Conservation (phyloP, 805 yeast genomes). For the Lipomyces orientalis region DNA sequence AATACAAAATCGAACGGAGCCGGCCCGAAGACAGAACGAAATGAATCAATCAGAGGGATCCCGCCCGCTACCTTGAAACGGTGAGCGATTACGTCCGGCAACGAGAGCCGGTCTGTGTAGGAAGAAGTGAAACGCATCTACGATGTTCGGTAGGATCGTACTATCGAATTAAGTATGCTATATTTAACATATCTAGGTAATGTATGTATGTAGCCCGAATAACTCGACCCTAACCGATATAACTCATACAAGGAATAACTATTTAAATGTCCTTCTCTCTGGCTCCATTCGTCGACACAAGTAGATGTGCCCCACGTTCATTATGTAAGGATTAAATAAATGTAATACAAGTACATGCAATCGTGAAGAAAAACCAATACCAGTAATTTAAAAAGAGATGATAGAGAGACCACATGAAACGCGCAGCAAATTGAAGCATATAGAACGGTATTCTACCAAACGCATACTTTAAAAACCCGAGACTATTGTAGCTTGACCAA, state of each 20-base stretch:
- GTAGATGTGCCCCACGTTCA: background rate
- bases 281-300: background rate
- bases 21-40: too few relatives aligned
- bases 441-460: background rate
- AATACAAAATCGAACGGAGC: too few relatives aligned
- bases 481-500: background rate
- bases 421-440: background rate
- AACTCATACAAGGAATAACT: background rate
- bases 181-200: too few relatives aligned
- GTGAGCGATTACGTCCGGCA: too few relatives aligned
- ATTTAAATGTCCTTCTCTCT: background rate
- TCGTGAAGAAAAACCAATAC: background rate
- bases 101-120: too few relatives aligned
- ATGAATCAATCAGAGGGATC: too few relatives aligned
- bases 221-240: background rate
- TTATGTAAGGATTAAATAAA: too few relatives aligned
- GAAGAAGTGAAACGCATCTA: too few relatives aligned
- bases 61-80: too few relatives aligned
- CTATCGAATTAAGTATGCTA: too few relatives aligned
- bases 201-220: background rate
- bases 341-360: background rate
- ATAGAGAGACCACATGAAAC: background rate
- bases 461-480: background rate
- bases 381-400: background rate
- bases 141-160: too few relatives aligned